Conservation (phyloP, 345 rosid species). For the Mallotus nudiflorus region DNA sequence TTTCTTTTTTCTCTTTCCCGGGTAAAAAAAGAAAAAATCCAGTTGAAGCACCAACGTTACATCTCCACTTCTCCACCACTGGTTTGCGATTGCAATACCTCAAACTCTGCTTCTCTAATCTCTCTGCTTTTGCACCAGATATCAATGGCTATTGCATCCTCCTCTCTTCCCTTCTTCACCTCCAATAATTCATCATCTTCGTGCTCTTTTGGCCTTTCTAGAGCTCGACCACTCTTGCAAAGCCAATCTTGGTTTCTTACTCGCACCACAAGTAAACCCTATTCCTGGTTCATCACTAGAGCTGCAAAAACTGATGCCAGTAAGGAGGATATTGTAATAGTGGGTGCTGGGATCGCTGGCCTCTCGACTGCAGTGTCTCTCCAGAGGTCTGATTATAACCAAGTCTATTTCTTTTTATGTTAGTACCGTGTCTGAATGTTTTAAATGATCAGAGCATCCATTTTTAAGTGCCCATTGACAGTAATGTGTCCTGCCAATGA, state of each 20-base stretch:
- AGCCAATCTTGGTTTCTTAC: constrained; percentile 21
- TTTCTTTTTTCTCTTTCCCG: not conserved
- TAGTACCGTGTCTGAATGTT: no score
- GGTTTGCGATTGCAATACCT: not conserved
- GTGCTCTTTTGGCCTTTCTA: constrained; percentile 9
- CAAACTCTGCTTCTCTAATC: not conserved
- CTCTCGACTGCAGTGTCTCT: constrained; percentile 90
- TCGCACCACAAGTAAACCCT: constrained; percentile 34
- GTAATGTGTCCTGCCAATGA: not conserved
- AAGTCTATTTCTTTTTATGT: not conserved
- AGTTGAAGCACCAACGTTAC: not conserved
- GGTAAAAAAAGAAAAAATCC: constrained; percentile 13
- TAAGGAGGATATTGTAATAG: constrained; percentile 64
- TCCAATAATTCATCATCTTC: constrained; percentile 24
- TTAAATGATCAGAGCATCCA: no score
- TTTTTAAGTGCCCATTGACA: no score
- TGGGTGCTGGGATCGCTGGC: constrained; percentile 90
- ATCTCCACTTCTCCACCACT: constrained; percentile 5
- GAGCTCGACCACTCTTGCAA: constrained; percentile 6
- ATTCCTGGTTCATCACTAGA: constrained; percentile 20
- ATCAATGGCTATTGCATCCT: constrained; percentile 29
- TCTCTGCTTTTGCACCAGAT: constrained; percentile 1
- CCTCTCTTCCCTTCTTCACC: constrained; percentile 38
- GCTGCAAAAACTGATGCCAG: constrained; percentile 31
- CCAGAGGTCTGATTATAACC: constrained; percentile 45